phyloP scores from a whole-genome alignment of 257 asterid genomes.

The Rauvolfia tetraphylla region DNA sequence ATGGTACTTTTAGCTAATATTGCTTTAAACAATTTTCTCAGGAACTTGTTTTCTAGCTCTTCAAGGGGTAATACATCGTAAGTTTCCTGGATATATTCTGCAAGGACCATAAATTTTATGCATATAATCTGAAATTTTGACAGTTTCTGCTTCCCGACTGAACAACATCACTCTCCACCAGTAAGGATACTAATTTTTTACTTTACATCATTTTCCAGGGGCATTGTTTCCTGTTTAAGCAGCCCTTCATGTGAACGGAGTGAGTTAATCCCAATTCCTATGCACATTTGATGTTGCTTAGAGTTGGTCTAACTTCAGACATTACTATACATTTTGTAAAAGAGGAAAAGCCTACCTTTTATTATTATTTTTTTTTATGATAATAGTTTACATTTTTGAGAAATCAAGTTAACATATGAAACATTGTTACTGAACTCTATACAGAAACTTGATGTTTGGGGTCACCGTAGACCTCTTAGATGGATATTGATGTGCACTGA shows the following conservation, averaged over 20 bases:
- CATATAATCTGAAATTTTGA: background rate
- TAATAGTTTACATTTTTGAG: background rate
- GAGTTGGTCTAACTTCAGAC: background rate
- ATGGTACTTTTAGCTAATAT: constrained; percentile 13
- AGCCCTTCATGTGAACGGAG: constrained; percentile 33
- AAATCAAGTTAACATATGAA: background rate
- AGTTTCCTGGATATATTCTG: constrained; percentile 22
- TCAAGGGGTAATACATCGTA: constrained; percentile 45
- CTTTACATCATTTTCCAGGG: constrained; percentile 31
- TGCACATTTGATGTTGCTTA: background rate
- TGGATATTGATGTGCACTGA: background rate
- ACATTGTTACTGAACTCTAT: no score
- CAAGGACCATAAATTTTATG: background rate
- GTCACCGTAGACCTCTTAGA: background rate
- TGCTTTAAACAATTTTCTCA: constrained; percentile 23
- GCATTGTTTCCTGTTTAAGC: constrained; percentile 48
- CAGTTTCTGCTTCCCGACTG: background rate
- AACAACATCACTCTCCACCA: background rate
- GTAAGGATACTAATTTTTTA: constrained; percentile 11
- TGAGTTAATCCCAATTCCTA: constrained; percentile 29
- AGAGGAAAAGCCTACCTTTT: background rate
- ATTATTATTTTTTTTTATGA: background rate
- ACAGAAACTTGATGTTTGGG: background rate
- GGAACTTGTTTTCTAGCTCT: constrained; percentile 64
- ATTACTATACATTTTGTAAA: no score